Evolutionary conservation across 2,329 filamentous ascomycete genomes (phyloP).

Genomic region (Annulohypoxylon truncatum): DNA sequence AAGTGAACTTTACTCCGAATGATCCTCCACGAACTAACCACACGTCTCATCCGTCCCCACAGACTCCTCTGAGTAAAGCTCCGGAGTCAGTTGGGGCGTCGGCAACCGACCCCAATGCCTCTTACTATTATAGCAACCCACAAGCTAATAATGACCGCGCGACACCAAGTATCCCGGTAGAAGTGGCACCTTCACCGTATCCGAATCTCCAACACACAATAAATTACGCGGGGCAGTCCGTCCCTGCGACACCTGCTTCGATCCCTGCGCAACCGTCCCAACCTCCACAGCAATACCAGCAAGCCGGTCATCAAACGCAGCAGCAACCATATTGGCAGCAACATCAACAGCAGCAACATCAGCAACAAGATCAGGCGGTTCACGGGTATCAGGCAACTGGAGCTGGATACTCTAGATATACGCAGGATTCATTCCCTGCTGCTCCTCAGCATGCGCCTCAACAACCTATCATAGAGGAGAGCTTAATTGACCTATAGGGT

Average conservation of each 20-base stretch:
- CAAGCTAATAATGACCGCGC: slow-evolving; percentile 51
- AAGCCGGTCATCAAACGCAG: slow-evolving; percentile 51
- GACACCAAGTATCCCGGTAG: slow-evolving; percentile 55
- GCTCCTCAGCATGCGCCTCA: slow-evolving; percentile 72
- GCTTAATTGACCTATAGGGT: slow-evolving; percentile 77
- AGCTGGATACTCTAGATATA: slow-evolving; percentile 61
- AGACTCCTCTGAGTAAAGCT: slow-evolving; percentile 48
- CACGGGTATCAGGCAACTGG: slow-evolving; percentile 50
- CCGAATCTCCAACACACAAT: slow-evolving; percentile 62
- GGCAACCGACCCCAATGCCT: slow-evolving; percentile 64
- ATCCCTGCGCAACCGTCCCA: slow-evolving; percentile 47
- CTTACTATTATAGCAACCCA: slow-evolving; percentile 67
- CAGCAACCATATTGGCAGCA: slow-evolving; percentile 64
- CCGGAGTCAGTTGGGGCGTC: slow-evolving; percentile 49
- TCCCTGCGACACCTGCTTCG: slow-evolving; percentile 54
- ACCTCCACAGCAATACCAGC: slow-evolving; percentile 50
- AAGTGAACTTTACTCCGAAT: slow-evolving; percentile 49
- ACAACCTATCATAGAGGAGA: slow-evolving; percentile 75
- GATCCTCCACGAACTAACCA: slow-evolving; percentile 49
- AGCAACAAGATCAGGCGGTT: slow-evolving; percentile 57
- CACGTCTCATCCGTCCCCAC: slow-evolving; percentile 46
- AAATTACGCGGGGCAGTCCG: slow-evolving; percentile 59
- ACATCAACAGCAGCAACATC: slow-evolving; percentile 60
- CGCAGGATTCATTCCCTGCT: slow-evolving; percentile 72
- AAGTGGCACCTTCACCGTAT: slow-evolving; percentile 63